Conservation (phyloP, 148 eudicot genomes). For the Rhododendron molle region DNA sequence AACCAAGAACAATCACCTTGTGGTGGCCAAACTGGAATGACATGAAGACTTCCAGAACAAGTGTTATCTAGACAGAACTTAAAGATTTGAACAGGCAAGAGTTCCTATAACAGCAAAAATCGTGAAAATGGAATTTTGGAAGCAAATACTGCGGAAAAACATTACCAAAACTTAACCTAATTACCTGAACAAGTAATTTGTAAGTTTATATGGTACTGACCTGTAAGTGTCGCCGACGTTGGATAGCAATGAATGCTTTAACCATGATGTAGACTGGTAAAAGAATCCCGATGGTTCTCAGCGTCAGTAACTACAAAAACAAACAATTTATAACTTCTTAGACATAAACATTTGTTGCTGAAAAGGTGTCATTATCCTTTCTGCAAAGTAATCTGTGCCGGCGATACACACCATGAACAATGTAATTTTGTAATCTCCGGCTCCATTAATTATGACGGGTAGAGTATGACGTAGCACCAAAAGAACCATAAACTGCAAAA, state of each 20-base stretch:
- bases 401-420: slow-evolving; percentile 42
- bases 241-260: slow-evolving; percentile 41
- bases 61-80: neutral
- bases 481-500: slow-evolving; percentile 20
- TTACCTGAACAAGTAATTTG: neutral
- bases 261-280: slow-evolving; percentile 54
- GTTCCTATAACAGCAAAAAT: neutral
- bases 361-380: neutral
- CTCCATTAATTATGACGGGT: slow-evolving; percentile 46
- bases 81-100: neutral
- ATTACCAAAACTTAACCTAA: neutral
- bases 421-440: slow-evolving; percentile 50
- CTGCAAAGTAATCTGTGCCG: neutral
- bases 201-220: slow-evolving; percentile 21
- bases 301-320: slow-evolving; percentile 43
- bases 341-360: neutral
- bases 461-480: slow-evolving; percentile 66
- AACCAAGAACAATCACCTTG: neutral
- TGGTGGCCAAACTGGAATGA: neutral
- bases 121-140: neutral
- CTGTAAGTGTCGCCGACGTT: slow-evolving; percentile 45
- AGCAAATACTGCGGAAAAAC: neutral
- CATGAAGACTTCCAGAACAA: neutral
- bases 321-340: neutral
- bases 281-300: slow-evolving; percentile 60